These are phyloP conservation scores for Diversispora eburnea DNA, from an alignment of 192 early-diverging fungal species.

Conservation along the genomic window DNA sequence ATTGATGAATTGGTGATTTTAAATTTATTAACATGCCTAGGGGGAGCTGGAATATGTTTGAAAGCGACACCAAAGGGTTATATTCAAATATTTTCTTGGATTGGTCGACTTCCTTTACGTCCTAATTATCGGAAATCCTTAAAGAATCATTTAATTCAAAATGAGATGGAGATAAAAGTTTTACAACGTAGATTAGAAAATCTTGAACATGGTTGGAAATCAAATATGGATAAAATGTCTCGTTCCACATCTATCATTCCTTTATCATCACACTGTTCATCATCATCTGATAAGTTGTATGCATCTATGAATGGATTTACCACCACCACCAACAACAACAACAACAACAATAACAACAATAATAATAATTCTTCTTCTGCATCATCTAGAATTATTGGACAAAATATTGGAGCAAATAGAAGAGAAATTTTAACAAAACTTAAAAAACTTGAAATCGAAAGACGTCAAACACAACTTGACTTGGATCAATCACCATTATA, in stretches of 20 bases:
- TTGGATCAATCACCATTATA: conserved; percentile 20
- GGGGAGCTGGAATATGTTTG: conserved; percentile 15
- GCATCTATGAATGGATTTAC: background rate
- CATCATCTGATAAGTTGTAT: conserved; percentile 24
- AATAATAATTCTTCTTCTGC: background rate
- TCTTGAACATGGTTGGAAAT: conserved; percentile 6
- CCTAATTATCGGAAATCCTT: conserved; percentile 21
- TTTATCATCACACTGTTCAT: background rate
- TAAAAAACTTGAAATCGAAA: conserved; percentile 21
- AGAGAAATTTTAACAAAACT: conserved; percentile 12
- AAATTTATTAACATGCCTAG: conserved; percentile 26
- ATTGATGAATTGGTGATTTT: conserved; percentile 15
- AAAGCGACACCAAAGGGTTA: conserved; percentile 24
- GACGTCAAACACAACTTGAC: background rate
- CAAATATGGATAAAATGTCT: background rate
- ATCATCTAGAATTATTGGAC: background rate
- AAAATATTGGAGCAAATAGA: background rate
- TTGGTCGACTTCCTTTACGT: conserved; percentile 8
- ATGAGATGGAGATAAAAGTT: conserved; percentile 15
- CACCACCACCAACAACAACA: too few relatives aligned
- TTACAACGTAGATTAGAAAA: conserved; percentile 9
- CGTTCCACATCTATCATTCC: background rate
- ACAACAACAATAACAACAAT: too few relatives aligned
- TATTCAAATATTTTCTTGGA: conserved; percentile 22
- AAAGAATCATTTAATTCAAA: conserved; percentile 8